Evolutionary conservation across 2,329 filamentous ascomycete species (phyloP), one percentile per base, ranked within the genome.

Genomic region (Phialophora verrucosa): DNA sequence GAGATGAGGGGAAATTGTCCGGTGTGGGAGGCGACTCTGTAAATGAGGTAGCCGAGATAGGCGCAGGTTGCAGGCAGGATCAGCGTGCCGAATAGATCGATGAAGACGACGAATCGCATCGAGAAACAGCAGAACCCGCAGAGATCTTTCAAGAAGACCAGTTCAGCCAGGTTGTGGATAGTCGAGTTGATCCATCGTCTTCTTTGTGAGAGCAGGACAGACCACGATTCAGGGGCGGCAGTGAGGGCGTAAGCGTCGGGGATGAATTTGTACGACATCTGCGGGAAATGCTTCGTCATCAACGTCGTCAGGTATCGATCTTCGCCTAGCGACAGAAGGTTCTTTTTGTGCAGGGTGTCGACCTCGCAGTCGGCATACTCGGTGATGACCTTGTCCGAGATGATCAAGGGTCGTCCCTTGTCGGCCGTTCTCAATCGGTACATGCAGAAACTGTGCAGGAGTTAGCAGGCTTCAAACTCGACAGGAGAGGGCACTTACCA

Each of bases 141-240:
- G 79, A 99, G 90, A 75, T 99, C 93, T 78, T 93, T 90, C 55
- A 99, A 85, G 74, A 90, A 90, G 76, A 97, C 90, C 75, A 99
- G 83, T 78, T 99, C 95, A 29, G 90, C 91, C 76, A 99, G 80
- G 77, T 99, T 99, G 84, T 99, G 95, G 68, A 99, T 90, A 10
- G 95, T 99, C 1, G 95, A 98, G 82, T 99, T 99, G 79, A 99
- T 99, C 95, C 95, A 99, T 77, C 95, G 91, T 83, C 95, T 93
- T 84, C 95, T 90, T 78, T 99, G 95, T n/a, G 95, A 99, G 35
- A 99, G 84, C 73, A 99, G 82, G 73, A 99, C 92, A 75, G 89
- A 91, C 92, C 93, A 99, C 27, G 90, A 91, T 75, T 98, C 93
- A 1, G 95, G 95, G 0, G 95, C 95, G 51, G 94, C 94, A 1